Conservation (phyloP, 352 stramenopile species). For the Phytophthora constricta region DNA sequence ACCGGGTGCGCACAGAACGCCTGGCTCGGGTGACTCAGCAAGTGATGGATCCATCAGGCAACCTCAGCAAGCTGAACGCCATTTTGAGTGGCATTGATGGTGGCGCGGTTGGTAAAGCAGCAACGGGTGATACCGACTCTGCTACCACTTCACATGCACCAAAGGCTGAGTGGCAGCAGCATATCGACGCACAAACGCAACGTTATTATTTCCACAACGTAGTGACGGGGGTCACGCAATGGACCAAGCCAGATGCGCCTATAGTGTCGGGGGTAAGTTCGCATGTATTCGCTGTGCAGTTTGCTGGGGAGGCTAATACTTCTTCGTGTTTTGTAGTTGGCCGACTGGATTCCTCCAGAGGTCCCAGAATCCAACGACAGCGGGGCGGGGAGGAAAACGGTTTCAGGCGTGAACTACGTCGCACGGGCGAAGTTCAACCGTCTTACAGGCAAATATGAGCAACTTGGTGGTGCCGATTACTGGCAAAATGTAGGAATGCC, state of each 20-base stretch:
- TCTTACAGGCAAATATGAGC: conserved; percentile 76
- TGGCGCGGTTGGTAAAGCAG: conserved; percentile 5
- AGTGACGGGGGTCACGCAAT: conserved; percentile 79
- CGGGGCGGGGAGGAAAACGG: conserved; percentile 34
- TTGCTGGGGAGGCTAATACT: conserved; percentile 6
- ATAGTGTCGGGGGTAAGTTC: conserved; percentile 74
- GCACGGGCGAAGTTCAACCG: conserved; percentile 82
- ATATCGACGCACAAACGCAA: conserved; percentile 82
- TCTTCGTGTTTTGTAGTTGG: conserved; percentile 46
- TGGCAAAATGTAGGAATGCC: conserved; percentile 65
- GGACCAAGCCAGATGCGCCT: conserved; percentile 71
- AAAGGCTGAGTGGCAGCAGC: conserved; percentile 82
- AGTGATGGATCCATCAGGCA: conserved; percentile 72
- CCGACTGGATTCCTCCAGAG: conserved; percentile 80
- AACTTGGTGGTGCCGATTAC: conserved; percentile 70
- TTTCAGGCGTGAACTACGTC: conserved; percentile 74
- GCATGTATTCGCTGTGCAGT: background rate
- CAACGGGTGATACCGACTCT: conserved; percentile 6
- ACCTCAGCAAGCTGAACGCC: conserved; percentile 72
- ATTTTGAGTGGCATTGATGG: conserved; percentile 71
- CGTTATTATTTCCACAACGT: conserved; percentile 89
- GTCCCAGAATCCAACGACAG: conserved; percentile 30
- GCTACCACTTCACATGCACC: conserved; percentile 4
- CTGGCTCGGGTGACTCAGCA: conserved; percentile 65
- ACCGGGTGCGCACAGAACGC: conserved; percentile 54